phyloP scores from a whole-genome alignment of 169 alveolate species.

The Plasmodium gonderi region DNA sequence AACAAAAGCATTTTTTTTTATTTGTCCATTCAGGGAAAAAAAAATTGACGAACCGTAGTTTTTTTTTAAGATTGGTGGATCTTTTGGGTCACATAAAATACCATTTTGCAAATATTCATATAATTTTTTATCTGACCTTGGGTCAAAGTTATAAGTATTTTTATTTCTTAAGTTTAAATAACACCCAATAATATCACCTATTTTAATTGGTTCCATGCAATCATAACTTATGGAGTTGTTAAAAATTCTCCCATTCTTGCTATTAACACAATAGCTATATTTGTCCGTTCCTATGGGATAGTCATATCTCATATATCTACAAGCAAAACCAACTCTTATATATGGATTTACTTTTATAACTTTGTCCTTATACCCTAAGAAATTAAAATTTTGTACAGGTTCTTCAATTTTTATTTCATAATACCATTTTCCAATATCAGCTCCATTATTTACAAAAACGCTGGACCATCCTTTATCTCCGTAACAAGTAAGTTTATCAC shows the following conservation, averaged over 20 bases:
- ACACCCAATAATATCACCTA: conserved; percentile 84
- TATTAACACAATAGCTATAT: conserved; percentile 74
- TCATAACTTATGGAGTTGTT: conserved; percentile 75
- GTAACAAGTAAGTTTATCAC: conserved; percentile 67
- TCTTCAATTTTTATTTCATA: conserved; percentile 78
- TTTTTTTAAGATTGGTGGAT: conserved; percentile 79
- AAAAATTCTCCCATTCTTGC: conserved; percentile 76
- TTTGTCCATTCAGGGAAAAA: conserved; percentile 87
- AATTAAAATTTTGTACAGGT: conserved; percentile 49
- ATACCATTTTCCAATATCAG: conserved; percentile 78
- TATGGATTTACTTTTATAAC: conserved; percentile 23
- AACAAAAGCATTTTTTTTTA: conserved; percentile 76
- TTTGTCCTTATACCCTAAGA: conserved; percentile 46
- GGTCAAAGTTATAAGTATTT: conserved; percentile 81
- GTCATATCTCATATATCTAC: conserved; percentile 88
- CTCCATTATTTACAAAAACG: conserved; percentile 70
- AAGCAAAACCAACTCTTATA: conserved; percentile 90
- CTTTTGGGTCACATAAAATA: conserved; percentile 86
- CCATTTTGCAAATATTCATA: conserved; percentile 87
- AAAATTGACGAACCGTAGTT: conserved; percentile 83
- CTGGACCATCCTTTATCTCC: conserved; percentile 77
- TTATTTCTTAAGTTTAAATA: conserved; percentile 78
- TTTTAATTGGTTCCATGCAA: conserved; percentile 73
- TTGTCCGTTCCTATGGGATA: conserved; percentile 84
- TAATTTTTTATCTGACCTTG: conserved; percentile 86